Percentiles rank a stretch among this genome's conserved stretches.
phyloP scores from a whole-genome alignment of 371 early-diverging fungal species.

The Mucor circinelloides region DNA sequence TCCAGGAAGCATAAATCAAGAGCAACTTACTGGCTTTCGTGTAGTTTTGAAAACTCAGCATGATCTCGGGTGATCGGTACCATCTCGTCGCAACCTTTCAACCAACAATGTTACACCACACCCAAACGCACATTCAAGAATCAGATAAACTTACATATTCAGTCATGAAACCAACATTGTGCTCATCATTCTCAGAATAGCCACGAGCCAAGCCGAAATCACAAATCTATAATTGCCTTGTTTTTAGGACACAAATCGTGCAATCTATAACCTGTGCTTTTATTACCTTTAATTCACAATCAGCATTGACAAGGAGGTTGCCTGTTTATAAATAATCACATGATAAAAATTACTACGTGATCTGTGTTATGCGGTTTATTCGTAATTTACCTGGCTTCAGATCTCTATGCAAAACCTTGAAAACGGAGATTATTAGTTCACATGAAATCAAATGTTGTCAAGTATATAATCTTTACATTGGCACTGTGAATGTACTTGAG shows the following conservation, averaged over 20 bases:
- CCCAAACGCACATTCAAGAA: background rate
- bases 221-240: slow-evolving; percentile 63
- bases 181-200: slow-evolving; percentile 79
- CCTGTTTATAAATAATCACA: slow-evolving; percentile 27
- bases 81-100: slow-evolving; percentile 83
- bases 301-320: slow-evolving; percentile 96
- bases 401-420: slow-evolving; percentile 86
- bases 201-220: slow-evolving; percentile 96
- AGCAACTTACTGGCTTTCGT: slow-evolving; percentile 87
- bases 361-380: background rate
- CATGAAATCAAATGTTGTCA: background rate
- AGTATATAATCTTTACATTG: slow-evolving; percentile 68
- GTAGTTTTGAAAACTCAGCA: slow-evolving; percentile 93
- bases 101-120: background rate
- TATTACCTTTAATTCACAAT: slow-evolving; percentile 88
- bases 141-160: slow-evolving; percentile 74
- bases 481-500: slow-evolving; percentile 98
- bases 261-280: background rate
- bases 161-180: slow-evolving; percentile 91
- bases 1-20: background rate
- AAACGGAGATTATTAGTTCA: background rate
- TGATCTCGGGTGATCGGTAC: slow-evolving; percentile 99
- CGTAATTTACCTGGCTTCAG: slow-evolving; percentile 86
- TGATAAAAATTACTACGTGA: background rate
- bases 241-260: background rate